Conservation (phyloP, 345 rosid species). For the Eucalyptus globulus region DNA sequence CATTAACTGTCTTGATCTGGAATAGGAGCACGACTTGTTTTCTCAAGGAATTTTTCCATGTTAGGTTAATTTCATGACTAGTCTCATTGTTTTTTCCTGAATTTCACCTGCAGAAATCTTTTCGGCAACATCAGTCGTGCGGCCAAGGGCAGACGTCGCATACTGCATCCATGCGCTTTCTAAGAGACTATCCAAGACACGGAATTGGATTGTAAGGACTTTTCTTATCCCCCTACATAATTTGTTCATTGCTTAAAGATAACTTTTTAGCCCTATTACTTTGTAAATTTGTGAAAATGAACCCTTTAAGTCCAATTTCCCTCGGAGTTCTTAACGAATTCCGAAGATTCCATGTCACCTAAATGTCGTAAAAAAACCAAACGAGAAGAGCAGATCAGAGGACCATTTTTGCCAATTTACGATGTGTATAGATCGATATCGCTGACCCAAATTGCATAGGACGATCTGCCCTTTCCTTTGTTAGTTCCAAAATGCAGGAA, state of each 20-base stretch:
- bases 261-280: background rate
- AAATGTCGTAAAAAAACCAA: background rate
- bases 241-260: background rate
- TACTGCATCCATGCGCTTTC: slow-evolving; percentile 87
- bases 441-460: background rate
- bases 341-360: background rate
- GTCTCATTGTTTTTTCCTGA: background rate
- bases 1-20: background rate
- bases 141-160: slow-evolving; percentile 93
- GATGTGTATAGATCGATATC: background rate
- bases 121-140: slow-evolving; percentile 76
- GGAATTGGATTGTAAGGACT: slow-evolving; percentile 68
- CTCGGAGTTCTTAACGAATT: background rate
- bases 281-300: background rate
- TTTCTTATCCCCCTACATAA: background rate
- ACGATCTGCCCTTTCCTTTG: background rate
- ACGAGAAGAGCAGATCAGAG: background rate
- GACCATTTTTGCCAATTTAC: background rate
- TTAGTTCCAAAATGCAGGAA: background rate
- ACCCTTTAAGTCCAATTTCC: background rate
- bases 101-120: slow-evolving; percentile 40
- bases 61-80: background rate
- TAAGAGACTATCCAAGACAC: slow-evolving; percentile 76
- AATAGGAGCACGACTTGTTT: background rate
- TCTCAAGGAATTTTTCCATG: background rate